Conservation (phyloP, 345 rosid species). For the Ceriops tagal region DNA sequence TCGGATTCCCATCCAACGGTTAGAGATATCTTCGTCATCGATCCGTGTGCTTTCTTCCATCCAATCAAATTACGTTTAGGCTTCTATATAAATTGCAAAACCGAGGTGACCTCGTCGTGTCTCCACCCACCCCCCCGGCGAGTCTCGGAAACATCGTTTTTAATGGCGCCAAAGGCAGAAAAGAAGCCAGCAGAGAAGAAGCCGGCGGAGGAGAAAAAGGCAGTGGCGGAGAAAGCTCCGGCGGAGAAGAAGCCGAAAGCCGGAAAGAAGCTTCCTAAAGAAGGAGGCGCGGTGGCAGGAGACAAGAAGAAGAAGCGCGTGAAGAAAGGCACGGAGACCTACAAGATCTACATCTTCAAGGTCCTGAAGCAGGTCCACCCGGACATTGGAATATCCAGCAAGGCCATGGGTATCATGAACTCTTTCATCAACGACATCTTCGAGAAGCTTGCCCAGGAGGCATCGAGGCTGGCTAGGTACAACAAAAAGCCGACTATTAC, state of each 20-base stretch:
- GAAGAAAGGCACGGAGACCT: background rate
- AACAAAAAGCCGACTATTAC: background rate
- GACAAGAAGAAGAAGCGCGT: background rate
- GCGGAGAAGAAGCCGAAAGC: background rate
- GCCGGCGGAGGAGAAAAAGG: background rate
- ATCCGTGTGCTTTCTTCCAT: background rate
- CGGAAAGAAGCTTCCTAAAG: background rate
- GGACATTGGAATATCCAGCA: background rate
- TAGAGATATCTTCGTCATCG: background rate
- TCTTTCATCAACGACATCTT: background rate
- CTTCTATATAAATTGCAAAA: conserved; percentile 7
- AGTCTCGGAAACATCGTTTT: too few relatives aligned
- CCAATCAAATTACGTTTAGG: background rate
- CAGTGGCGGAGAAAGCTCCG: background rate
- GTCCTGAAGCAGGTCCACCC: background rate
- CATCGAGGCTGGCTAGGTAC: background rate
- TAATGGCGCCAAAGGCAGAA: background rate
- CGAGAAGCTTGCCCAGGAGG: background rate
- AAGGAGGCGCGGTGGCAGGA: background rate
- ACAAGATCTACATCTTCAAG: background rate
- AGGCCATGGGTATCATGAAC: background rate
- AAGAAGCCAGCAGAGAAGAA: background rate
- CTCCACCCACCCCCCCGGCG: background rate
- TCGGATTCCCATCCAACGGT: background rate
- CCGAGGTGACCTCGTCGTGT: background rate